Evolutionary conservation across 2,329 filamentous ascomycete genomes (phyloP).

Genomic region (Xylariaceae sp.): DNA sequence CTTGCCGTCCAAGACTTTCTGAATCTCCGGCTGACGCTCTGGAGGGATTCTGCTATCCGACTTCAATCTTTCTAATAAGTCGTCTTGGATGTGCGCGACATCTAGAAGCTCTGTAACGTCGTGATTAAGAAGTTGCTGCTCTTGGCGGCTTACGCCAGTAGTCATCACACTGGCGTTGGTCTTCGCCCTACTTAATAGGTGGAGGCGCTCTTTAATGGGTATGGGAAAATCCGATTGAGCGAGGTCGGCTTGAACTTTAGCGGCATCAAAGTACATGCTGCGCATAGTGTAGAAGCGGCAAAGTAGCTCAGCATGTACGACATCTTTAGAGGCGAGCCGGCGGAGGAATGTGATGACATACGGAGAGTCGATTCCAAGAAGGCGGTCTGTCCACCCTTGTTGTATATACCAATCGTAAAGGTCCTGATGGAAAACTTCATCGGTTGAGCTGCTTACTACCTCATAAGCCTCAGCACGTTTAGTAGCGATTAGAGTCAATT

Average conservation of each 20-base stretch:
- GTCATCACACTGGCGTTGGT: constrained; percentile 88
- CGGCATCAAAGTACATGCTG: constrained; percentile 83
- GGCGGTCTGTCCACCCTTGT: constrained; percentile 82
- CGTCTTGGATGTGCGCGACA: constrained; percentile 93
- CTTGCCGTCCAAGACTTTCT: constrained; percentile 74
- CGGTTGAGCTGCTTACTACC: constrained; percentile 84
- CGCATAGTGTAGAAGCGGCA: constrained; percentile 92
- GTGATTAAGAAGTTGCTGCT: constrained; percentile 84
- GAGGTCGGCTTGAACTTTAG: constrained; percentile 81
- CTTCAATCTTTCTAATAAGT: constrained; percentile 79
- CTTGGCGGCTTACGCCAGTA: constrained; percentile 75
- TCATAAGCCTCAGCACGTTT: constrained; percentile 88
- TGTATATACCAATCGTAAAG: constrained; percentile 98
- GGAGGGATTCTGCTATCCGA: constrained; percentile 72
- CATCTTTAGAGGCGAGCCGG: constrained; percentile 72
- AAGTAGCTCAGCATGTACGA: constrained; percentile 84
- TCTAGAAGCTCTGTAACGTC: constrained; percentile 87
- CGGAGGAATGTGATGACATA: constrained; percentile 88
- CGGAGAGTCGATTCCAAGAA: constrained; percentile 82
- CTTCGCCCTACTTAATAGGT: constrained; percentile 87
- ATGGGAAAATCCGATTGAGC: constrained; percentile 83
- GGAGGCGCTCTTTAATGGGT: constrained; percentile 83
- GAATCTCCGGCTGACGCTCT: constrained; percentile 68
- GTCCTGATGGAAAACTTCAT: constrained; percentile 94
- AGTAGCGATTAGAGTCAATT: constrained; percentile 74